A percentile compares a stretch with the other conserved stretches of the same genome.
These are phyloP conservation scores for Tricholoma furcatifolium DNA, from an alignment of 768 basidiomycete genomes.

Conservation along the genomic window DNA sequence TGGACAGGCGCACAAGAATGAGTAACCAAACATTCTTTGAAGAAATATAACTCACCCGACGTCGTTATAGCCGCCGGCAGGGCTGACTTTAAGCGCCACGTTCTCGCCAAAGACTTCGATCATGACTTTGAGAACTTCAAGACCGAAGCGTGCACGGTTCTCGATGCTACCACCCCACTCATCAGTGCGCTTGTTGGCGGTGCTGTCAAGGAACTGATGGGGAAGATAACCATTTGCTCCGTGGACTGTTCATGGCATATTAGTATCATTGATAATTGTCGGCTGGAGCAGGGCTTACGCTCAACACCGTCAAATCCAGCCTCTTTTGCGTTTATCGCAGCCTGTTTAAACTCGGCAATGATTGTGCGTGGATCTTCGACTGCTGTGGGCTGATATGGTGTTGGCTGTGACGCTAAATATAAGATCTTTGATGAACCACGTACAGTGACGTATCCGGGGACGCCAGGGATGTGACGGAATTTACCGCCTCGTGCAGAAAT, in stretches of 20 bases:
- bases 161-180: slow-evolving; percentile 59
- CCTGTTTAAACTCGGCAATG: slow-evolving; percentile 38
- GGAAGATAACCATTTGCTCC: slow-evolving; percentile 44
- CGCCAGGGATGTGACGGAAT: slow-evolving; percentile 37
- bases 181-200: slow-evolving; percentile 51
- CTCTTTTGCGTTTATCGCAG: slow-evolving; percentile 46
- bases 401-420: not conserved
- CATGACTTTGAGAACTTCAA: slow-evolving; percentile 47
- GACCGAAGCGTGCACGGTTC: slow-evolving; percentile 54
- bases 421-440: slow-evolving; percentile 7
- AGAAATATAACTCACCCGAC: slow-evolving; percentile 29
- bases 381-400: slow-evolving; percentile 31
- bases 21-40: not conserved
- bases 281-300: slow-evolving; percentile 24
- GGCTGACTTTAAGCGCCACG: slow-evolving; percentile 44
- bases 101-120: slow-evolving; percentile 41
- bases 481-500: slow-evolving; percentile 40
- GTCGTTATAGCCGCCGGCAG: slow-evolving; percentile 45
- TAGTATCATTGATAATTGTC: not conserved
- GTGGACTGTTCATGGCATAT: slow-evolving; percentile 33
- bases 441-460: slow-evolving; percentile 40
- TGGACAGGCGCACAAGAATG: slow-evolving; percentile 7
- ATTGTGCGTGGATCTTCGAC: slow-evolving; percentile 40
- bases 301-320: slow-evolving; percentile 62
- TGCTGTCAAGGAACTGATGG: slow-evolving; percentile 50